Conservation (phyloP, 1,139 yeast genomes). For the Geotrichum macrosporum region DNA sequence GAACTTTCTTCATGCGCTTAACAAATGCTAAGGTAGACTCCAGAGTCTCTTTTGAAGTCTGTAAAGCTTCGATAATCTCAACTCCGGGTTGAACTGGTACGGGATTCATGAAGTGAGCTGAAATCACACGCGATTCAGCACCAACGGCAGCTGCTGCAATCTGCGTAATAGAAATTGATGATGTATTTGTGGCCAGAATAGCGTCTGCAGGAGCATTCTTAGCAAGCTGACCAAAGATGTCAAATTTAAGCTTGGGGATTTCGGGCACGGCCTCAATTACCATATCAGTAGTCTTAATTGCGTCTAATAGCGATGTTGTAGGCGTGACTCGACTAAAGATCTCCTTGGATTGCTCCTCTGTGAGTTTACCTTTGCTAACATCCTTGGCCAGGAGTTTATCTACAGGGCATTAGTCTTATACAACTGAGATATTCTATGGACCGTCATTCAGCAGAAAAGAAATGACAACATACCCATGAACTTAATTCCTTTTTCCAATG, state of each 20-base stretch:
- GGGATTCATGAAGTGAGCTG: constrained; percentile 47
- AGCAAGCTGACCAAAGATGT: constrained; percentile 40
- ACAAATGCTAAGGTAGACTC: constrained; percentile 36
- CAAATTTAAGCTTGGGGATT: constrained; percentile 38
- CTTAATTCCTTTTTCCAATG: constrained; percentile 36
- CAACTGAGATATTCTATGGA: too few species aligned
- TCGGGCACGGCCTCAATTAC: constrained; percentile 47
- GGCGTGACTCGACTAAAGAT: constrained; percentile 34
- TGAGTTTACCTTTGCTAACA: constrained; percentile 38
- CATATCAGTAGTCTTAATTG: constrained; percentile 37
- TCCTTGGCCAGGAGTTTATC: constrained; percentile 41
- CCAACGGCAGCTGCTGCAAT: constrained; percentile 44
- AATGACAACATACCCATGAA: constrained; percentile 30
- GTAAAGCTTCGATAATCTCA: constrained; percentile 44
- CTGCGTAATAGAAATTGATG: constrained; percentile 43
- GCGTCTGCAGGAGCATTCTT: constrained; percentile 33
- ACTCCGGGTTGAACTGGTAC: constrained; percentile 47
- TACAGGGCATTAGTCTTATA: too few species aligned
- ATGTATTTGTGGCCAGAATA: constrained; percentile 44
- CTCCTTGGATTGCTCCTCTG: constrained; percentile 35
- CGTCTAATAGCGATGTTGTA: constrained; percentile 31
- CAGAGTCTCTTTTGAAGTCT: constrained; percentile 40
- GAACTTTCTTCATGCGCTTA: constrained; percentile 38
- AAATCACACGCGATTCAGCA: constrained; percentile 42
- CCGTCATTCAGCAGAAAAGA: too few species aligned